Evolutionary conservation across 2,329 filamentous ascomycete species (phyloP).

Genomic region (Aspergillus viridinutans): DNA sequence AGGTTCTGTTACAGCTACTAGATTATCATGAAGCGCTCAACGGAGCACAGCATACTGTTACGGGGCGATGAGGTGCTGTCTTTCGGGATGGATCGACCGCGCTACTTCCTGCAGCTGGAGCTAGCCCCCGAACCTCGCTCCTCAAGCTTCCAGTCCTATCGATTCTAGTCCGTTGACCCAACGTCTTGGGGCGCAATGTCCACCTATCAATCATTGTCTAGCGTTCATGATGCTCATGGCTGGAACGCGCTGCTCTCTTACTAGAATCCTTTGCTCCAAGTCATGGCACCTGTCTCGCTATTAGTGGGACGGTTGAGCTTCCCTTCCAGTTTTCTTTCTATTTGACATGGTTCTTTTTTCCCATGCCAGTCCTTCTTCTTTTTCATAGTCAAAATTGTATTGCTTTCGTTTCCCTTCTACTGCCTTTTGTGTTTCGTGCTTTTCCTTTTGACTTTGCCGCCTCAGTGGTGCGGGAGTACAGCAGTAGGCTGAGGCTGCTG

Average conservation of each 20-base stretch:
- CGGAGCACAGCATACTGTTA: constrained; percentile 8
- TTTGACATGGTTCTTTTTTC: not conserved
- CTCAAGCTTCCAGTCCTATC: constrained; percentile 7
- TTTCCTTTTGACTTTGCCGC: constrained; percentile 5
- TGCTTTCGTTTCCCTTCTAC: not conserved
- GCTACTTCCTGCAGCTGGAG: constrained; percentile 14
- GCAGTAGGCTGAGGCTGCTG: constrained; percentile 20
- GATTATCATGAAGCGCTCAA: constrained; percentile 10
- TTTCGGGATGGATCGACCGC: constrained; percentile 18
- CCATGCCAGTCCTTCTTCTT: constrained; percentile 2
- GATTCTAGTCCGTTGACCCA: constrained; percentile 18
- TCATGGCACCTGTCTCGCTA: not conserved
- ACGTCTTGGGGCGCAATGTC: constrained; percentile 17
- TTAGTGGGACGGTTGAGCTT: not conserved
- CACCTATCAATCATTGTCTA: constrained; percentile 15
- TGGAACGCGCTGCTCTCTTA: constrained; percentile 13
- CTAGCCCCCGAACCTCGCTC: constrained; percentile 16
- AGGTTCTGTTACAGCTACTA: not conserved
- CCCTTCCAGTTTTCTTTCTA: not conserved
- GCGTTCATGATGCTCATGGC: constrained; percentile 11
- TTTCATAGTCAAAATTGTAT: not conserved
- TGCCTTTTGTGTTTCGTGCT: constrained; percentile 2
- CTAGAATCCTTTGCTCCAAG: not conserved
- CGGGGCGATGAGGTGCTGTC: constrained; percentile 10
- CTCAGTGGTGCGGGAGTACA: constrained; percentile 17